Conservation (phyloP, 1,284 basidiomycete genomes). For the Trichosporon inkin region DNA sequence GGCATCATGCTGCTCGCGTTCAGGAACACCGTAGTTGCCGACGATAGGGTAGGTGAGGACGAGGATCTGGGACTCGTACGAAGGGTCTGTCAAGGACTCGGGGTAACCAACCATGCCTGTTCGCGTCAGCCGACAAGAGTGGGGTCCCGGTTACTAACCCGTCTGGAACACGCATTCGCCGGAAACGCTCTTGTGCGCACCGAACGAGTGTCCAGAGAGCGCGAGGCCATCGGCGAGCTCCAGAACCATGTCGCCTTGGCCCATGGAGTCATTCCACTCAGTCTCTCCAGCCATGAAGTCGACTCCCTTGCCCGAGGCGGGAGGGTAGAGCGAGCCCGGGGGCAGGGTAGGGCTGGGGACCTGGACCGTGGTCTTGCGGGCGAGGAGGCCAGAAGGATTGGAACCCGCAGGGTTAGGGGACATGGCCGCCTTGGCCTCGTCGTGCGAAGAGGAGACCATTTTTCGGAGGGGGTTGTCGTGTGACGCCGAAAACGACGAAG, state of each 20-base stretch:
- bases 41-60: constrained; percentile 95
- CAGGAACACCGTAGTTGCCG: constrained; percentile 98
- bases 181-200: constrained; percentile 85
- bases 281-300: constrained; percentile 42
- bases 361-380: constrained; percentile 22
- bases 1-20: constrained; percentile 55
- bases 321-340: constrained; percentile 44
- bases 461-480: not conserved
- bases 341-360: constrained; percentile 17
- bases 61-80: constrained; percentile 97
- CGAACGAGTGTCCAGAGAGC: constrained; percentile 87
- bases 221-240: constrained; percentile 89
- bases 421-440: constrained; percentile 12
- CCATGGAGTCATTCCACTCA: constrained; percentile 45
- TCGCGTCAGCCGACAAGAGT: not conserved
- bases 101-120: constrained; percentile 98
- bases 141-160: constrained; percentile 58
- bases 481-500: not conserved
- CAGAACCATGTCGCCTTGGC: constrained; percentile 60
- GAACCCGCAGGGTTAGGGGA: constrained; percentile 11
- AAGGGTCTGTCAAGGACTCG: constrained; percentile 97
- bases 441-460: constrained; percentile 22
- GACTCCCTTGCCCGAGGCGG: constrained; percentile 46
- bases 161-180: constrained; percentile 99
- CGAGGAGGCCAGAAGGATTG: constrained; percentile 18